These are phyloP conservation scores for Exsudoporus floridanus DNA, from an alignment of 1,284 basidiomycete genomes.

Conservation along the genomic window DNA sequence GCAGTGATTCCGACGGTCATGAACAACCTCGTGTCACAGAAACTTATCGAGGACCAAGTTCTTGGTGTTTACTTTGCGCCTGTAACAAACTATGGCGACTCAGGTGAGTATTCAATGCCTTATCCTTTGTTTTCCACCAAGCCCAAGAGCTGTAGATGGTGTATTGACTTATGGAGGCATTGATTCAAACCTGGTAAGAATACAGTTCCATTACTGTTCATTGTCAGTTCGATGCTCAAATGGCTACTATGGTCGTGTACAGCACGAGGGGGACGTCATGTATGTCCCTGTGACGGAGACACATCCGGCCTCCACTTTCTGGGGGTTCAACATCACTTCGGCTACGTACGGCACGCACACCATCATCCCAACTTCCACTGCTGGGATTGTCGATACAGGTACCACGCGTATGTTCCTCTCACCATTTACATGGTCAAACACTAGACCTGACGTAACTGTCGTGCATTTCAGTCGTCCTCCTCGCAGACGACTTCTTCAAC, in stretches of 20 bases:
- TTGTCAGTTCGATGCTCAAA: background rate
- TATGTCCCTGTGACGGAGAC: slow-evolving; percentile 27
- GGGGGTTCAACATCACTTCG: slow-evolving; percentile 28
- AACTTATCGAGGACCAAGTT: no score
- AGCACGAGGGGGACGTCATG: slow-evolving; percentile 21
- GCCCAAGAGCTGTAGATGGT: slow-evolving; percentile 22
- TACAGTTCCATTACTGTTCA: background rate
- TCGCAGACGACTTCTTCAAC: slow-evolving; percentile 21
- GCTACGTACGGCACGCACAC: slow-evolving; percentile 13
- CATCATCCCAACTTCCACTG: slow-evolving; percentile 18
- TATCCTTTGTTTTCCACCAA: background rate
- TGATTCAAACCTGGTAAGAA: slow-evolving; percentile 22
- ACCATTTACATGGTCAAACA: background rate
- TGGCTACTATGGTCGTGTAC: background rate
- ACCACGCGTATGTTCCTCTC: slow-evolving; percentile 17
- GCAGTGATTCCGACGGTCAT: slow-evolving; percentile 2
- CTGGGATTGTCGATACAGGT: slow-evolving; percentile 19
- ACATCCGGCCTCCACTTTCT: slow-evolving; percentile 17
- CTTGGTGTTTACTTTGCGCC: slow-evolving; percentile 32
- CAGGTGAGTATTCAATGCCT: slow-evolving; percentile 12
- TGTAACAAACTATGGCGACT: slow-evolving; percentile 13
- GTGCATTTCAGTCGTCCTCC: slow-evolving; percentile 12
- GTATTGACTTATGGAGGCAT: slow-evolving; percentile 27
- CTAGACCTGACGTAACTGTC: background rate
- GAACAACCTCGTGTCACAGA: slow-evolving; percentile 27